Evolutionary conservation across 1,284 basidiomycete species (phyloP).

Genomic region (Uromyces viciae-fabae): DNA sequence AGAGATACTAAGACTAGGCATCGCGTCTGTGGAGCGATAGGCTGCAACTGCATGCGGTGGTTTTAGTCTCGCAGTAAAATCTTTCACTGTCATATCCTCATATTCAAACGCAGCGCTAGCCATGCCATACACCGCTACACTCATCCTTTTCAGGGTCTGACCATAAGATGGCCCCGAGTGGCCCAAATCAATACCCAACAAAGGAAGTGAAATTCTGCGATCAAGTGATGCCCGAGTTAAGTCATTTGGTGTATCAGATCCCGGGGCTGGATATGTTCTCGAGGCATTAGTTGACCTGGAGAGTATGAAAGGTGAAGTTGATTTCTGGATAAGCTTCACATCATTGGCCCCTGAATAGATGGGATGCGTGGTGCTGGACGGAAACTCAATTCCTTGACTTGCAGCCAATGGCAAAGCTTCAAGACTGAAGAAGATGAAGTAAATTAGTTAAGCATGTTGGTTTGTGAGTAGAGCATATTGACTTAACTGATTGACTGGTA

Average conservation of each 20-base stretch:
- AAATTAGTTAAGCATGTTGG: not conserved
- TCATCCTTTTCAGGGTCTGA: conserved; percentile 38
- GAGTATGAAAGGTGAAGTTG: not conserved
- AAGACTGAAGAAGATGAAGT: not conserved
- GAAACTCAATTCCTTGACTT: not conserved
- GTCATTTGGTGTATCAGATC: not conserved
- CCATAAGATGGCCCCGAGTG: conserved; percentile 33
- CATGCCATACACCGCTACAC: conserved; percentile 26
- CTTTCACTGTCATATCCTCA: not conserved
- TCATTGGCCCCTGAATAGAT: not conserved
- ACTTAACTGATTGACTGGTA: not conserved
- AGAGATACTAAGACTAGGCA: not conserved
- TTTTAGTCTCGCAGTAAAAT: not conserved
- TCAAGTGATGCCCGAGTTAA: conserved; percentile 2
- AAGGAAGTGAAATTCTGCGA: conserved; percentile 30
- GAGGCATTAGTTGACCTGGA: not conserved
- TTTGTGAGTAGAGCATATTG: not conserved
- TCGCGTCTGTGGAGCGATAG: not conserved
- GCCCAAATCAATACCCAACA: conserved; percentile 25
- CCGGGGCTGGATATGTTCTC: not conserved
- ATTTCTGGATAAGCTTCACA: not conserved
- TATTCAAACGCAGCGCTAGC: conserved; percentile 10
- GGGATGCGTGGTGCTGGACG: not conserved
- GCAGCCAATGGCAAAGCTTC: not conserved
- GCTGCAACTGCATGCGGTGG: not conserved